phyloP scores from a whole-genome alignment of 352 stramenopile genomes.

The Thraustochytrium striatum region DNA sequence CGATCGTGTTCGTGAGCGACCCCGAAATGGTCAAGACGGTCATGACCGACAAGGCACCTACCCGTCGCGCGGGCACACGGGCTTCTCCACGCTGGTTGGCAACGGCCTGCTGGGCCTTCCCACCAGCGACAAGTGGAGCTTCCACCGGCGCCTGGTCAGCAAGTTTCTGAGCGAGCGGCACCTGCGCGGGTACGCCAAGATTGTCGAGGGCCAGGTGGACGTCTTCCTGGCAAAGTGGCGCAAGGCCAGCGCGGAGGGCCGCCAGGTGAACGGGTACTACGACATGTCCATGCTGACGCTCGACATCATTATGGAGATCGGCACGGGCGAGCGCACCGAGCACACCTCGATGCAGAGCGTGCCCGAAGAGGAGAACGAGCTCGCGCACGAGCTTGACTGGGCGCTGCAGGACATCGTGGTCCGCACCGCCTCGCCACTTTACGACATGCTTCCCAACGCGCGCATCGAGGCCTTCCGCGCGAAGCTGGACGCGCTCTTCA shows the following conservation, averaged over 20 bases:
- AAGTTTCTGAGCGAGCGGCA: slow-evolving; percentile 46
- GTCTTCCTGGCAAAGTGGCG: slow-evolving; percentile 25
- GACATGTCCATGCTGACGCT: slow-evolving; percentile 45
- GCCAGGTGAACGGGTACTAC: slow-evolving; percentile 38
- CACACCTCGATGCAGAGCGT: slow-evolving; percentile 17
- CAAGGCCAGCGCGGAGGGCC: background rate
- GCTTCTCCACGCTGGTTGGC: slow-evolving; percentile 19
- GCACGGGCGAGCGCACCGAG: slow-evolving; percentile 26
- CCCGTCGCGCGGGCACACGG: slow-evolving; percentile 22
- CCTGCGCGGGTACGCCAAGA: slow-evolving; percentile 2
- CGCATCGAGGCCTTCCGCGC: slow-evolving; percentile 8
- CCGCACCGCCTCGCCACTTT: slow-evolving; percentile 15
- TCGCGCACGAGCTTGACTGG: slow-evolving; percentile 36
- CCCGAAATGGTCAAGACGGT: background rate
- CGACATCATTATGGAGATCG: slow-evolving; percentile 46
- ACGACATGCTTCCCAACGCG: slow-evolving; percentile 8
- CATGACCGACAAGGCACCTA: slow-evolving; percentile 43
- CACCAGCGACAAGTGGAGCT: slow-evolving; percentile 23
- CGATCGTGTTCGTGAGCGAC: slow-evolving; percentile 34
- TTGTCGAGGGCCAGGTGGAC: slow-evolving; percentile 18
- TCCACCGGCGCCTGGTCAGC: slow-evolving; percentile 25
- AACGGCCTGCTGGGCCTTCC: slow-evolving; percentile 19
- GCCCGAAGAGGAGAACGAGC: slow-evolving; percentile 20
- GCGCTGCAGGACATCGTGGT: slow-evolving; percentile 40
- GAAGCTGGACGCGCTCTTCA: slow-evolving; percentile 14